Evolutionary conservation across 1,139 yeast genomes (phyloP), one percentile per base, ranked within the genome.

Genomic region (Magnusiomyces paraingens): DNA sequence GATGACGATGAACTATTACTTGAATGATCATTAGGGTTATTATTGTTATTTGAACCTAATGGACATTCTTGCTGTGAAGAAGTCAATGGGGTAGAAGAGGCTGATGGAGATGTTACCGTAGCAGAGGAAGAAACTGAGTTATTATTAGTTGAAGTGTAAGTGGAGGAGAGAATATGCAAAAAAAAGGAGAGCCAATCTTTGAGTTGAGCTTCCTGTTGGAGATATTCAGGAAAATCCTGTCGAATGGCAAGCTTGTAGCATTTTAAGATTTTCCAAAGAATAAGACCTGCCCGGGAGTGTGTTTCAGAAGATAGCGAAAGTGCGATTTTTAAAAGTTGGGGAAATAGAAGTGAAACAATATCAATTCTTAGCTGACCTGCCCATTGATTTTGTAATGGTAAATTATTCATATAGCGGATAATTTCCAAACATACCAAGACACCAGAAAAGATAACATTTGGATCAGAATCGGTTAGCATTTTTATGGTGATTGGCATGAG

Each of bases 201-300:
- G 5, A 52, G 52, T 43, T 55, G 55, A 2, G 22, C 42, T 14
- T 50, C 50, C 22, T 49, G 52, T 41, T 42, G 53, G 40, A 55
- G 49, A 29, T 39, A 55, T 4, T 29, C 29, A 11, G 57, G 55
- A 20, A 55, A 39, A n/a, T 38, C 42, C 10, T 38, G 36, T 14
- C 38, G 17, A 11, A 49, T 44, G 21, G 54, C 54, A 11, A 50
- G 47, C n/a, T 49, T 44, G 47, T 52, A 55, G 18, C 54, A 49
- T 42, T 55, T 55, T 35, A 55, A 35, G 32, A 52, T 49, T 42
- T 55, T 55, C 57, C 57, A 55, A 1, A 55, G 49, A 39, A 49
- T 51, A 35, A 52, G 54, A 18, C 51, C 47, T 12, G 52, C 49
- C 21, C 32, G 47, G n/a, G 52, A 51, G 44, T 48, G 45, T 18